Evolutionary conservation across 140 eudicot genomes (phyloP), one percentile per base, ranked within the genome.

Genomic region (Flaveria floridana): DNA sequence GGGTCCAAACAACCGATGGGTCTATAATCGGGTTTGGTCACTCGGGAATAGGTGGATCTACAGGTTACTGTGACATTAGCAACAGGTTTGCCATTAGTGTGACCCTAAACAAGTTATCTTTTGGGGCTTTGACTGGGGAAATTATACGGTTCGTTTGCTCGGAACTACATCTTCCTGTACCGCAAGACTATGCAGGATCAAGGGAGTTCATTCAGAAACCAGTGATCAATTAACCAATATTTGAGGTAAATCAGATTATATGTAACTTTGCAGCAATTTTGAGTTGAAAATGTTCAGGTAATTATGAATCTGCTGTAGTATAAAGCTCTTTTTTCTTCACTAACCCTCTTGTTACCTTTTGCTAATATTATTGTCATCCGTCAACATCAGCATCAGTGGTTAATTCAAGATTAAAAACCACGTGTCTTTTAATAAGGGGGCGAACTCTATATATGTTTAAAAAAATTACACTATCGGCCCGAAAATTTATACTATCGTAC

Each of bases 41-140:
- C 69, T 70, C 97, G 0, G 99, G 99, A 0, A 77, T 94, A 86
- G 99, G 99, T 72, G 99, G 99, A 21, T 94, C 99, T 12, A 94
- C 97, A 1, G 99, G 94, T 13, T 86, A 75, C 25, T 94, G 99
- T 56, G 89, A 94, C 78, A 84, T 82, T n/a, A 71, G 79, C 37
- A 80, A 94, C 84, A 76, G 94, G 77, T 94, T 94, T 84, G 86
- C 99, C 0, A 88, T 94, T 62, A 84, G 90, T 6, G 87, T 94
- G 68, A 90, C 94, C 3, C 66, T 94, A 30, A 94, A 94, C 79
- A 90, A 90, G 62, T 80, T 94, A 89, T 86, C 95, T 13, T 80
- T 86, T 18, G 99, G 99, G 63, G 83, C 78, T 71, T 84, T 85
- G 55, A 94, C 97, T 0, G 89, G 85, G 9, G 82, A 84, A 71